Evolutionary conservation across 345 rosid genomes (phyloP).

Genomic region (Corchorus olitorius): DNA sequence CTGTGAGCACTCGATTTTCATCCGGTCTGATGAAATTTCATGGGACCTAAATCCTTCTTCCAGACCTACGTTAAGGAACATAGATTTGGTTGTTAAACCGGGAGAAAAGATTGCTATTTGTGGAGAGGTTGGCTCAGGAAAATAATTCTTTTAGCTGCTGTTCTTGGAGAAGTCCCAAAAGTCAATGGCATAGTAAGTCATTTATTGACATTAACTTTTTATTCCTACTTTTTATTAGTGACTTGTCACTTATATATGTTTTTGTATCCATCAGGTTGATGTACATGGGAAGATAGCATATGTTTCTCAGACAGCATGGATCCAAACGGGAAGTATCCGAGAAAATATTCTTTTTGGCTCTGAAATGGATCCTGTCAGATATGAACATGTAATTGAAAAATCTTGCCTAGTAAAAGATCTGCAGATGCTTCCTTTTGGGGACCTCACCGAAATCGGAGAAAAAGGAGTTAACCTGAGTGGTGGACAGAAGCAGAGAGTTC

Average conservation of each 20-base stretch:
- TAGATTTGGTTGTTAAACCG: constrained; percentile 34
- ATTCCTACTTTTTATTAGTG: background rate
- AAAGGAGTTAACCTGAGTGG: too few relatives aligned
- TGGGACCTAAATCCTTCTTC: constrained; percentile 40
- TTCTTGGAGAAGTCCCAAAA: constrained; percentile 63
- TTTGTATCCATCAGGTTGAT: background rate
- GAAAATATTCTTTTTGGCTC: too few relatives aligned
- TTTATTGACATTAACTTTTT: background rate
- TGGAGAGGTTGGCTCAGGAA: constrained; percentile 70
- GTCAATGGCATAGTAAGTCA: constrained; percentile 44
- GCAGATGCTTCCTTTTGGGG: too few relatives aligned
- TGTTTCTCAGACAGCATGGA: too few relatives aligned
- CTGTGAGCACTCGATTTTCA: constrained; percentile 27
- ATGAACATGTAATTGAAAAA: too few relatives aligned
- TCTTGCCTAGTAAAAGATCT: too few relatives aligned
- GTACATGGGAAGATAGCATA: too few relatives aligned
- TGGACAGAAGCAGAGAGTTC: constrained; percentile 54
- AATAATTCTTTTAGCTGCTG: constrained; percentile 53
- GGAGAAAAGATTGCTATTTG: constrained; percentile 57
- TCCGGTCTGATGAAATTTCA: constrained; percentile 41
- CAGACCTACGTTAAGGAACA: constrained; percentile 38
- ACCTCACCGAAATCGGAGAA: too few relatives aligned
- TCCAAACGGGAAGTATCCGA: too few relatives aligned
- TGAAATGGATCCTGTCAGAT: too few relatives aligned
- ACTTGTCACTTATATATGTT: background rate